A percentile compares a stretch with the other conserved stretches of the same genome.
Conservation (phyloP, 768 basidiomycete species). For the Lactifluus rugatus region DNA sequence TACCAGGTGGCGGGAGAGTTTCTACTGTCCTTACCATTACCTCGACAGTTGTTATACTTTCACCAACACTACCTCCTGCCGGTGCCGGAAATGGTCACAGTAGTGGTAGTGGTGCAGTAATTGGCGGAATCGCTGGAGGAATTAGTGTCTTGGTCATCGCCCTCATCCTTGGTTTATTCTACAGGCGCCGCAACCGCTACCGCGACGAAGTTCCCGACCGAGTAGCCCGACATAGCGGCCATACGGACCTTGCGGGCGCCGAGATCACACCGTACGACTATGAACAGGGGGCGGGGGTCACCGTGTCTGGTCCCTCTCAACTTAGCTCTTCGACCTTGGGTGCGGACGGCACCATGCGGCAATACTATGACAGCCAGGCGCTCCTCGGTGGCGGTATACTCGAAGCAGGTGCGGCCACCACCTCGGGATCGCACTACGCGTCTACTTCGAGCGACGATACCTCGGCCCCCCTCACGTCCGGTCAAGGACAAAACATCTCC, state of each 20-base stretch:
- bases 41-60: conserved; percentile 20
- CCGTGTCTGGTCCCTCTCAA: conserved; percentile 9
- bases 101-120: conserved; percentile 22
- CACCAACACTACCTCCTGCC: conserved; percentile 16
- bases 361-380: conserved; percentile 19
- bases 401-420: conserved; percentile 13
- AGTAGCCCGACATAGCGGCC: conserved; percentile 25
- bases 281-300: conserved; percentile 20
- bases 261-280: conserved; percentile 17
- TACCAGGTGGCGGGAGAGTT: not conserved
- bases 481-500: not conserved
- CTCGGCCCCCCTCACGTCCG: not conserved
- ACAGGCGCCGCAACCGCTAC: conserved; percentile 24
- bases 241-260: conserved; percentile 15
- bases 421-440: conserved; percentile 19
- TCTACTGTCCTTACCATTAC: conserved; percentile 13
- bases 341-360: conserved; percentile 21
- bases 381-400: conserved; percentile 20
- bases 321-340: not conserved
- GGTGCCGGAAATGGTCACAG: not conserved
- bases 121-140: conserved; percentile 26
- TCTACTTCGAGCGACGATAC: conserved; percentile 3
- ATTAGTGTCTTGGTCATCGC: conserved; percentile 17
- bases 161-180: conserved; percentile 23
- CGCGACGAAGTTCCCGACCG: conserved; percentile 36